Conservation (phyloP, 2,329 filamentous ascomycete species). For the Chrysosporium queenslandicum region DNA sequence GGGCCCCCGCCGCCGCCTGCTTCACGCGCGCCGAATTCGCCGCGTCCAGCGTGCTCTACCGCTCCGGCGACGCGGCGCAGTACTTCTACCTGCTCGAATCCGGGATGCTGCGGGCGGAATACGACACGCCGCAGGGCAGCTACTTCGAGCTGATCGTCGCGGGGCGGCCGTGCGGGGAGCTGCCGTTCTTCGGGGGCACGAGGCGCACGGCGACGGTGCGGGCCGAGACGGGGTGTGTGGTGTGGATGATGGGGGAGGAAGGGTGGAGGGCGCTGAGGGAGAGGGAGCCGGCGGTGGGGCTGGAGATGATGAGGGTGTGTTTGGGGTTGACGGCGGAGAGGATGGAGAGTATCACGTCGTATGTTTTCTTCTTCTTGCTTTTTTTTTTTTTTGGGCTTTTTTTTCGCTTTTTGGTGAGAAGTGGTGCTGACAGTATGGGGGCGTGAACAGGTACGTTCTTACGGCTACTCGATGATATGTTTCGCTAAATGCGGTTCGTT, state of each 20-base stretch:
- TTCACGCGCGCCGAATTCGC: conserved; percentile 60
- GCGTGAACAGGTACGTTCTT: conserved; percentile 12
- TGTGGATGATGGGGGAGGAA: conserved; percentile 67
- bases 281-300: conserved; percentile 64
- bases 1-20: conserved; percentile 69
- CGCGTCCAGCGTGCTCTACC: conserved; percentile 65
- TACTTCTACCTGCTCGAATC: conserved; percentile 87
- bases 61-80: conserved; percentile 62
- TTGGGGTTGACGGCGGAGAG: conserved; percentile 89
- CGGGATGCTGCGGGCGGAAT: conserved; percentile 82
- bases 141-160: conserved; percentile 88
- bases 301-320: conserved; percentile 75
- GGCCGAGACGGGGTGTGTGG: conserved; percentile 69
- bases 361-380: too few species aligned
- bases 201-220: conserved; percentile 74
- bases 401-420: background rate
- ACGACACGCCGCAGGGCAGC: conserved; percentile 77
- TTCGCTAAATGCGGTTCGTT: too few species aligned
- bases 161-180: conserved; percentile 86
- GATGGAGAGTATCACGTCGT: conserved; percentile 62
- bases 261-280: conserved; percentile 64
- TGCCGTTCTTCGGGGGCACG: conserved; percentile 93
- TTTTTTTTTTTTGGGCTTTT: too few species aligned
- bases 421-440: background rate
- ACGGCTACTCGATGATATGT: conserved; percentile 15